phyloP scores from a whole-genome alignment of 345 rosid species.

The Linum tenue region DNA sequence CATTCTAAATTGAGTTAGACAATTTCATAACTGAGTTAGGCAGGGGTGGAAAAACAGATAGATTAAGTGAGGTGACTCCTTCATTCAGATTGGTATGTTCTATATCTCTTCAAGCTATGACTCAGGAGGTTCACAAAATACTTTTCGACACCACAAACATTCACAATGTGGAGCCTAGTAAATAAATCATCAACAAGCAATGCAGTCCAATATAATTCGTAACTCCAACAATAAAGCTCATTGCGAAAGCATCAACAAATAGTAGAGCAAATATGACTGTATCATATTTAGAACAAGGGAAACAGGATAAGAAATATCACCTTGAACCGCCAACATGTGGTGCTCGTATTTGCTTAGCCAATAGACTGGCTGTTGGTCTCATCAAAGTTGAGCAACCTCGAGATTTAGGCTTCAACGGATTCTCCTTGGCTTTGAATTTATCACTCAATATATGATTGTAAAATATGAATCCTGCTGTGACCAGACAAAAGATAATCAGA shows the following conservation, averaged over 20 bases:
- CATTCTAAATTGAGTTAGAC: no score
- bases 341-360: slow-evolving; percentile 63
- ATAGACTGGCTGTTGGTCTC: slow-evolving; percentile 84
- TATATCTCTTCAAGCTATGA: no score
- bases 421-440: slow-evolving; percentile 30
- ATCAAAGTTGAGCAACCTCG: slow-evolving; percentile 79
- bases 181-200: not conserved
- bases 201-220: not conserved
- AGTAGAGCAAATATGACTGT: not conserved
- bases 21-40: not conserved
- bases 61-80: no score
- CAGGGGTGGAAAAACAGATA: no score
- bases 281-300: no score
- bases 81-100: no score
- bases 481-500: not conserved
- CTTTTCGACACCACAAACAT: no score
- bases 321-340: slow-evolving; percentile 36
- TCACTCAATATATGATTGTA: slow-evolving; percentile 25
- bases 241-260: not conserved
- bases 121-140: no score
- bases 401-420: slow-evolving; percentile 30
- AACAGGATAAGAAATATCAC: slow-evolving; percentile 27
- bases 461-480: slow-evolving; percentile 36
- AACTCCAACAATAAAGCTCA: not conserved
- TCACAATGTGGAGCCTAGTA: no score